Conservation (phyloP, 768 basidiomycete species). For the Rhodotorula diobovata region DNA sequence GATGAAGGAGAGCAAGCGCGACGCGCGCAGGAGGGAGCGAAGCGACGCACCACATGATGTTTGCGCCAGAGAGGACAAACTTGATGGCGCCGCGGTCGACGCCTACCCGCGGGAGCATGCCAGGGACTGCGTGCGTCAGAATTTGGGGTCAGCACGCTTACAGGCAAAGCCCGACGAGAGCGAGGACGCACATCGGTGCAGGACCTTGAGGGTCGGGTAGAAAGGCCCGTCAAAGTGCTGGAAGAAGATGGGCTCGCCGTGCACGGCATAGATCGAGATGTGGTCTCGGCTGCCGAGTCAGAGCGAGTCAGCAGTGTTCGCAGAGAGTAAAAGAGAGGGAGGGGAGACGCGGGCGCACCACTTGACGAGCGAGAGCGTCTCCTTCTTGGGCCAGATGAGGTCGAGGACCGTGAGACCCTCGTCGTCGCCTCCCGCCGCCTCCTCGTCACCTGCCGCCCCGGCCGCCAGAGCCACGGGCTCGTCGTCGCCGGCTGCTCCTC, state of each 20-base stretch:
- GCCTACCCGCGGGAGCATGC: conserved; percentile 76
- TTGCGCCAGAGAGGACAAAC: conserved; percentile 85
- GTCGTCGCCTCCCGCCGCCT: not conserved
- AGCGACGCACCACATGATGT: conserved; percentile 70
- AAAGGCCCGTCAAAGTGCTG: conserved; percentile 94
- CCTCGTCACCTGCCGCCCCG: conserved; percentile 27
- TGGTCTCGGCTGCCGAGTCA: conserved; percentile 71
- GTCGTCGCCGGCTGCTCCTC: conserved; percentile 20
- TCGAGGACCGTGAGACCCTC: conserved; percentile 69
- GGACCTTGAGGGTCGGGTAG: conserved; percentile 76
- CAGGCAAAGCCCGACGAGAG: not conserved
- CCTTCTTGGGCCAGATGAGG: conserved; percentile 97
- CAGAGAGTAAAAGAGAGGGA: not conserved
- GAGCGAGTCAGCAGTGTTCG: not conserved
- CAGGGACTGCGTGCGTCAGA: conserved; percentile 66
- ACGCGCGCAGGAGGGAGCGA: no score
- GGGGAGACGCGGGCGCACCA: conserved; percentile 70
- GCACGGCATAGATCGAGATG: conserved; percentile 83
- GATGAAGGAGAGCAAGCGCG: no score
- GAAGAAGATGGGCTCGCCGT: conserved; percentile 83
- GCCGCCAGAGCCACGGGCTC: conserved; percentile 28
- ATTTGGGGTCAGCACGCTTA: no score
- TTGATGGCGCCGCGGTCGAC: conserved; percentile 97
- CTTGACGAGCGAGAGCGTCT: conserved; percentile 83
- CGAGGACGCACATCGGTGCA: conserved; percentile 76